A percentile compares a stretch with the other conserved stretches of the same genome.
These are phyloP conservation scores for Stentor coeruleus DNA, from an alignment of 73 alveolate genomes.

Conservation along the genomic window DNA sequence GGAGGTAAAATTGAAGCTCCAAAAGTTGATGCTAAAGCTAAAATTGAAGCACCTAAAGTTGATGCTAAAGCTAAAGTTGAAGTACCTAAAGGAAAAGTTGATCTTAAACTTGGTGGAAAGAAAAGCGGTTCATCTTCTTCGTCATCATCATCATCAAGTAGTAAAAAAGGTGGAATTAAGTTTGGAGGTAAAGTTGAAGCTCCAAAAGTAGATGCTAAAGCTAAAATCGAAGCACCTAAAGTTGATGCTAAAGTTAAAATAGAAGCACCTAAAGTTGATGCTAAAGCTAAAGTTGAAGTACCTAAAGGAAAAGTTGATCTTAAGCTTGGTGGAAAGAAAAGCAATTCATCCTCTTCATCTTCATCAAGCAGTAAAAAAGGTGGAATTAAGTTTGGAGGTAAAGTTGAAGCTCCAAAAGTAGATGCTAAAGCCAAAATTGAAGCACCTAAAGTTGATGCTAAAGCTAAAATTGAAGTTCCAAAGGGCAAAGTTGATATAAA, in stretches of 20 bases:
- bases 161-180: too few relatives aligned
- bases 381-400: not conserved
- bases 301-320: not conserved
- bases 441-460: not conserved
- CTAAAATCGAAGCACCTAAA: not conserved
- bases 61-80: not conserved
- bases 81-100: not conserved
- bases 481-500: not conserved
- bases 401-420: not conserved
- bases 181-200: not conserved
- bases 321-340: not conserved
- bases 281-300: not conserved
- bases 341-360: not conserved
- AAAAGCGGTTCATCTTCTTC: not conserved
- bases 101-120: too few relatives aligned
- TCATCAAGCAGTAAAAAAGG: not conserved
- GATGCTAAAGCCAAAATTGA: not conserved
- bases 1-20: not conserved
- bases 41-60: not conserved
- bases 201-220: slow-evolving; percentile 4
- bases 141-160: not conserved
- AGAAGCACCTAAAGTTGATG: not conserved
- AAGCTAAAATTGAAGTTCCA: not conserved
- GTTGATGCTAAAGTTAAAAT: not conserved
- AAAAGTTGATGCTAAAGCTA: not conserved